Conservation (phyloP, 225 moss, liverwort and hornwort species). For the Thuidium tamariscinum region DNA sequence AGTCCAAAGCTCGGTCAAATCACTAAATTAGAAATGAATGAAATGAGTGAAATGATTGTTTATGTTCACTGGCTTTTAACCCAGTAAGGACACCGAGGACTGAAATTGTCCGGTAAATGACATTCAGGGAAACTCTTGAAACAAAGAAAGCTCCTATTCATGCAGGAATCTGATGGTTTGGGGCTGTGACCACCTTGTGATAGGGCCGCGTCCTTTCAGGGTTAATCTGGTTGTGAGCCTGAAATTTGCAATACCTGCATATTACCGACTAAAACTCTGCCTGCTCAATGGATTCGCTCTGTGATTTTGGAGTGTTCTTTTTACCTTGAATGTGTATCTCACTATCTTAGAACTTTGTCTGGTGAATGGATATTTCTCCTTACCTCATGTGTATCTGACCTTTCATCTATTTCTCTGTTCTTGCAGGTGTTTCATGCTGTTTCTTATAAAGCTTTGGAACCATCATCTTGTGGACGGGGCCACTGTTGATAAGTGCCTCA, state of each 20-base stretch:
- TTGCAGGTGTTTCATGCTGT: constrained; percentile 92
- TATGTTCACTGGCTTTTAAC: not conserved
- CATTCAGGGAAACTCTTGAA: not conserved
- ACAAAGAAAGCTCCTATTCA: not conserved
- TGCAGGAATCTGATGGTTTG: not conserved
- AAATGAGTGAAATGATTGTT: not conserved
- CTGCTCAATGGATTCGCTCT: not conserved
- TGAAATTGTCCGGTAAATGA: not conserved
- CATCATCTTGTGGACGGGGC: constrained; percentile 89
- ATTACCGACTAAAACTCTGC: not conserved
- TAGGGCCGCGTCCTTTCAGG: no score
- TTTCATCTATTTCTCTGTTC: not conserved
- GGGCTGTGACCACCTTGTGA: not conserved
- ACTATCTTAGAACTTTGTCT: not conserved
- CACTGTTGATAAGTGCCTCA: constrained; percentile 73
- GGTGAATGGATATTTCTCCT: not conserved
- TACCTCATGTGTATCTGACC: not conserved
- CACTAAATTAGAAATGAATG: not conserved
- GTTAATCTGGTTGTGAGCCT: not conserved
- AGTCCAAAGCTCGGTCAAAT: not conserved
- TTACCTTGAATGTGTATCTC: not conserved
- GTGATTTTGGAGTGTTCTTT: not conserved
- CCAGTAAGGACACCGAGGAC: not conserved
- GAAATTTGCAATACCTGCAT: not conserved
- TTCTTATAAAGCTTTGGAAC: constrained; percentile 91